These are phyloP conservation scores for Apiospora arundinis DNA, from an alignment of 2,329 filamentous ascomycete genomes.

Conservation along the genomic window DNA sequence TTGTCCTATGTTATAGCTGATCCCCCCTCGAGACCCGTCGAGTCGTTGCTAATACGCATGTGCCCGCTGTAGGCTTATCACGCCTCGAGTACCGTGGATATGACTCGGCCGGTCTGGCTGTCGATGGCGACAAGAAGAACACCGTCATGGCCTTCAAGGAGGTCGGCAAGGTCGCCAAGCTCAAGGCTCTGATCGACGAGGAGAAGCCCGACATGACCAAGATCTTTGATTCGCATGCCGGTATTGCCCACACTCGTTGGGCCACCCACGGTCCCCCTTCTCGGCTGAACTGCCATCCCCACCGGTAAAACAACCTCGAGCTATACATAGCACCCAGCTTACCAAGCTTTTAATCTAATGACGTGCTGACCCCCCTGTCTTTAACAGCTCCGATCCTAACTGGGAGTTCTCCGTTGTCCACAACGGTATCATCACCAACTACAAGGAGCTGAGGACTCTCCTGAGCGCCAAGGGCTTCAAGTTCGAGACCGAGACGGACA, in stretches of 20 bases:
- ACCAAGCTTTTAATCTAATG: constrained; percentile 1
- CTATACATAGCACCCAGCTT: constrained; percentile 6
- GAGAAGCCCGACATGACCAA: constrained; percentile 85
- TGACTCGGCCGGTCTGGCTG: constrained; percentile 92
- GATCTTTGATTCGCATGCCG: constrained; percentile 96
- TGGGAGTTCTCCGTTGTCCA: constrained; percentile 99
- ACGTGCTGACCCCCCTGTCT: constrained; percentile 23
- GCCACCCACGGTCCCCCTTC: constrained; percentile 96
- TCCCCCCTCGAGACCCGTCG: background rate
- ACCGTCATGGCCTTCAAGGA: constrained; percentile 98
- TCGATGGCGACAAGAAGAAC: constrained; percentile 99
- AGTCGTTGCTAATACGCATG: background rate
- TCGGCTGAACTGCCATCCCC: constrained; percentile 95
- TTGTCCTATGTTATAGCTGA: background rate
- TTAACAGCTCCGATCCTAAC: constrained; percentile 79
- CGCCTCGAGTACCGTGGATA: constrained; percentile 99
- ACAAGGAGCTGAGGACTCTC: constrained; percentile 97
- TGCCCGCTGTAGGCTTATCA: constrained; percentile 71
- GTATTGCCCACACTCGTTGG: constrained; percentile 99
- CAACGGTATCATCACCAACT: constrained; percentile 99
- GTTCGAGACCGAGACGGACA: constrained; percentile 99
- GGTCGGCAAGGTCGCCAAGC: constrained; percentile 97
- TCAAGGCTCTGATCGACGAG: constrained; percentile 90
- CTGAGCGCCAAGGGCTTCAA: constrained; percentile 94
- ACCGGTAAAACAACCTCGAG: constrained; percentile 70